A percentile compares a stretch with the other conserved stretches of the same genome.
These are phyloP conservation scores for Nasturtium officinale DNA, from an alignment of 345 rosid species.

Conservation along the genomic window DNA sequence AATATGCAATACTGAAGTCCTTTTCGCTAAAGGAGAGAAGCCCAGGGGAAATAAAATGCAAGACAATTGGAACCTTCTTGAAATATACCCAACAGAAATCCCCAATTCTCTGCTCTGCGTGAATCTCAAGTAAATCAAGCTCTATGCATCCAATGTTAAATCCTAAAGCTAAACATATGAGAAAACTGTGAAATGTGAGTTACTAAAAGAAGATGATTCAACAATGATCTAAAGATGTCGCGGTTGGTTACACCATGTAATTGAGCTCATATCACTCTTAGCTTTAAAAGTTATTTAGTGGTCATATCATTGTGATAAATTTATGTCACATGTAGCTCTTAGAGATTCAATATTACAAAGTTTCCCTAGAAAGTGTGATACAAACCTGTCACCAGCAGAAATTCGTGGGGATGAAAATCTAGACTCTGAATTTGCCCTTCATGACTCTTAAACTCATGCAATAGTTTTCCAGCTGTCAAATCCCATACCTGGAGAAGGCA, in stretches of 20 bases:
- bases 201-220: not conserved
- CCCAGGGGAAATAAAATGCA: not conserved
- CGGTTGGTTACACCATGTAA: slow-evolving; percentile 12
- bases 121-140: not conserved
- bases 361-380: slow-evolving; percentile 9
- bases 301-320: slow-evolving; percentile 20
- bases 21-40: not conserved
- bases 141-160: not conserved
- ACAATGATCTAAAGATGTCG: slow-evolving; percentile 16
- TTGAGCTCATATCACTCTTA: slow-evolving; percentile 15
- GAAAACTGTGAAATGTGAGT: not conserved
- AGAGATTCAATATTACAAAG: slow-evolving; percentile 14
- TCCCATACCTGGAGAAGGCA: slow-evolving; percentile 81
- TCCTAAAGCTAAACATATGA: slow-evolving; percentile 4
- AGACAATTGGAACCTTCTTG: not conserved
- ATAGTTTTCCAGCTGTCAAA: slow-evolving; percentile 96
- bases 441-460: slow-evolving; percentile 93
- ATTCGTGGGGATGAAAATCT: slow-evolving; percentile 98
- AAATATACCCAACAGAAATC: not conserved
- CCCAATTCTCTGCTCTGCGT: not conserved
- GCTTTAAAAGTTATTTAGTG: not conserved
- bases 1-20: slow-evolving; percentile 1
- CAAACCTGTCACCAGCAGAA: slow-evolving; percentile 92
- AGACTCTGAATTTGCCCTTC: slow-evolving; percentile 94
- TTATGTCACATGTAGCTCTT: not conserved